Conservation (phyloP, 225 moss, liverwort and hornwort species). For the Pseudoscleropodium purum region DNA sequence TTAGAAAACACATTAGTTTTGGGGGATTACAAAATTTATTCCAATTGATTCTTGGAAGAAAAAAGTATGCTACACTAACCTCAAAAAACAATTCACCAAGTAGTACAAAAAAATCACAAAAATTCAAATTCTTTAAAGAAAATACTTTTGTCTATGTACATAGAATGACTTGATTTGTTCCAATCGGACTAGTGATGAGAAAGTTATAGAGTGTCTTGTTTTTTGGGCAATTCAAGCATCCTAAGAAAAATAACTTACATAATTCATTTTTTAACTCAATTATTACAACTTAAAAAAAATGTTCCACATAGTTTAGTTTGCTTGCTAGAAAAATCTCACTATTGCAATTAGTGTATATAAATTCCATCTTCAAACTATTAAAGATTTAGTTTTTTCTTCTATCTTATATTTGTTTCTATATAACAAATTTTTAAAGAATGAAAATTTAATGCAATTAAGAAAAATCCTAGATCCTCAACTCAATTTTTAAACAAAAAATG, state of each 20-base stretch:
- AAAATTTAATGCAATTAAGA: too few species aligned
- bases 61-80: too few species aligned
- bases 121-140: neutral
- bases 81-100: too few species aligned
- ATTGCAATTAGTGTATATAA: neutral
- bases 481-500: too few species aligned
- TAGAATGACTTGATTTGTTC: neutral
- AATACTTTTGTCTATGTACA: neutral
- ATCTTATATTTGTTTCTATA: neutral
- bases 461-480: neutral
- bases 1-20: neutral
- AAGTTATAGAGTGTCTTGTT: neutral
- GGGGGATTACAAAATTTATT: too few species aligned
- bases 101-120: too few species aligned
- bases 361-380: neutral
- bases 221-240: rapidly evolving
- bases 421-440: neutral
- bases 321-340: neutral
- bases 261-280: neutral
- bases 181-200: neutral
- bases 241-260: too few species aligned
- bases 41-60: too few species aligned
- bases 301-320: neutral
- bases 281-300: neutral
- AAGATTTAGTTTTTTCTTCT: neutral